Evolutionary conservation across 2,329 filamentous ascomycete genomes (phyloP).

Genomic region (Stachybotrys echinatus): DNA sequence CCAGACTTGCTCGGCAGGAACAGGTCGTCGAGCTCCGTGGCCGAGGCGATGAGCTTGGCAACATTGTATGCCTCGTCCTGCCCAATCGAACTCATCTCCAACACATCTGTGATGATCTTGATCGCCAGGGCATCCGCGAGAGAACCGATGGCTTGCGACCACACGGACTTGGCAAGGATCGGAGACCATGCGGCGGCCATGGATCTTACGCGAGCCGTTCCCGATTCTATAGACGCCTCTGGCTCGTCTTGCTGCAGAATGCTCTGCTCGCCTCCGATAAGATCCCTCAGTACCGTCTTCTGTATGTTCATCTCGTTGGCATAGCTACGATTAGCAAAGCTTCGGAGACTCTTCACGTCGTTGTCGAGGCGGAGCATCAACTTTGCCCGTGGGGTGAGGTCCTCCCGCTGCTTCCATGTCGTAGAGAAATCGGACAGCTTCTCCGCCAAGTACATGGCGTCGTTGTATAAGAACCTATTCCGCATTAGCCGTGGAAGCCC

Average conservation of each 20-base stretch:
- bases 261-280: constrained; percentile 56
- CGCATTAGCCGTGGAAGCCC: constrained; percentile 4
- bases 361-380: constrained; percentile 54
- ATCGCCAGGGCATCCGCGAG: constrained; percentile 52
- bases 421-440: constrained; percentile 42
- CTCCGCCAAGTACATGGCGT: constrained; percentile 59
- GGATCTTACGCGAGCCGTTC: constrained; percentile 45
- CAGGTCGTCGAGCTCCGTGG: constrained; percentile 55
- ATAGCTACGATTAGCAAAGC: constrained; percentile 58
- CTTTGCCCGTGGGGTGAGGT: constrained; percentile 44
- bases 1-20: constrained; percentile 44
- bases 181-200: constrained; percentile 52
- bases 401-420: constrained; percentile 48
- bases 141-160: constrained; percentile 57
- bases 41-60: constrained; percentile 50
- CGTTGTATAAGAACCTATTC: constrained; percentile 60
- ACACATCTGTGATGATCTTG: constrained; percentile 57
- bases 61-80: constrained; percentile 61
- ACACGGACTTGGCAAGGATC: constrained; percentile 55
- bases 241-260: constrained; percentile 53
- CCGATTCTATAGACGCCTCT: constrained; percentile 46
- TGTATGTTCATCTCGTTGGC: constrained; percentile 55
- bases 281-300: constrained; percentile 55
- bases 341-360: constrained; percentile 53
- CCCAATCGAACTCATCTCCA: constrained; percentile 55